Percentiles rank a stretch among this genome's conserved stretches.
phyloP scores from a whole-genome alignment of 495 filamentous ascomycete species.

The Penicillium malachiteum region DNA sequence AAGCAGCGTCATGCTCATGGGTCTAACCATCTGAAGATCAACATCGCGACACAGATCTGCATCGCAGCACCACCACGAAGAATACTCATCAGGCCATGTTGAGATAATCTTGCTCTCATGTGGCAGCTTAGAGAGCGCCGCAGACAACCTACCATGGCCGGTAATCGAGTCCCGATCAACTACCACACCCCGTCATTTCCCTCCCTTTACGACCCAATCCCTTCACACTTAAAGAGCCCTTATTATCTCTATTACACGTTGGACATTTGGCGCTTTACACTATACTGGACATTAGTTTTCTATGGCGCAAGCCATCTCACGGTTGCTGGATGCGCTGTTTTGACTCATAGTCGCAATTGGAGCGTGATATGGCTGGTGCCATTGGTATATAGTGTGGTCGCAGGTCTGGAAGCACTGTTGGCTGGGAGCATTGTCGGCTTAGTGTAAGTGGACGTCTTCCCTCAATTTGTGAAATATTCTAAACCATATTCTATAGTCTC shows the following conservation, averaged over 20 bases:
- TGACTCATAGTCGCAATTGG: slow-evolving; percentile 69
- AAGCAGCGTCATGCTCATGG: slow-evolving; percentile 14
- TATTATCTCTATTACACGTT: slow-evolving; percentile 72
- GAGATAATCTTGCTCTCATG: not conserved
- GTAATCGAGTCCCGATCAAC: slow-evolving; percentile 57
- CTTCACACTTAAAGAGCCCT: slow-evolving; percentile 41
- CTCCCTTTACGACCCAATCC: slow-evolving; percentile 79
- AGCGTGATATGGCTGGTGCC: slow-evolving; percentile 76
- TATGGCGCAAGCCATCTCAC: slow-evolving; percentile 43
- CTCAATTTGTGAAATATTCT: not conserved
- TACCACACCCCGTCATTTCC: slow-evolving; percentile 80
- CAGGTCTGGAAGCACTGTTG: slow-evolving; percentile 75
- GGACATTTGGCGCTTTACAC: slow-evolving; percentile 91
- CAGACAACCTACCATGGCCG: slow-evolving; percentile 27
- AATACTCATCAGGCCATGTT: slow-evolving; percentile 1
- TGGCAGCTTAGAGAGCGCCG: slow-evolving; percentile 1
- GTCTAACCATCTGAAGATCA: slow-evolving; percentile 2
- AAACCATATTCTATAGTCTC: slow-evolving; percentile 53
- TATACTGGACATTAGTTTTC: slow-evolving; percentile 74
- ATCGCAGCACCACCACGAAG: too few species aligned
- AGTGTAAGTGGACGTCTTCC: slow-evolving; percentile 60
- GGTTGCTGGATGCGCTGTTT: slow-evolving; percentile 69
- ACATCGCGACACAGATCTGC: not conserved
- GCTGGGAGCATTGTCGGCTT: slow-evolving; percentile 88
- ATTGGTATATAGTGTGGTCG: slow-evolving; percentile 69